Conservation (phyloP, 805 yeast species). For the Ogataea wickerhamii region DNA sequence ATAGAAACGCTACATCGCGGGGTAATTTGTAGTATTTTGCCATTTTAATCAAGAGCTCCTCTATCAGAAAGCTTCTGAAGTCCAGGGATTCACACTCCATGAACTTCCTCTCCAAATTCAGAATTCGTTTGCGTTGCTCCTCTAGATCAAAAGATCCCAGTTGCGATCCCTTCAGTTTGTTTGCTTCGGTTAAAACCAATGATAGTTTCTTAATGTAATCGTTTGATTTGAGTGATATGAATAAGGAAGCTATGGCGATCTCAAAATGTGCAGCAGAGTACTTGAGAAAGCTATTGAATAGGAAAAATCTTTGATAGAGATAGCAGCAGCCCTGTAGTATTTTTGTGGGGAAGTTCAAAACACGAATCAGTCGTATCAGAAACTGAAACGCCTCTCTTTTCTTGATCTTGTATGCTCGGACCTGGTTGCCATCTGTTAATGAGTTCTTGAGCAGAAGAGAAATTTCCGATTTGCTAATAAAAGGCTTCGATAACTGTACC, state of each 20-base stretch:
- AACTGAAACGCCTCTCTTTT: conserved; percentile 46
- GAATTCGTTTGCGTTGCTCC: conserved; percentile 50
- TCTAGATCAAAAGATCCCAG: conserved; percentile 38
- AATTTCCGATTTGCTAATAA: conserved; percentile 28
- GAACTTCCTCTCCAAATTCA: conserved; percentile 64
- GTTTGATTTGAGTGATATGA: conserved; percentile 73
- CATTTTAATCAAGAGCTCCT: conserved; percentile 60
- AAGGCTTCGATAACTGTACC: conserved; percentile 36
- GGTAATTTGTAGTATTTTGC: conserved; percentile 47
- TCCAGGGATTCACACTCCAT: conserved; percentile 79
- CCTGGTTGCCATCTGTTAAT: conserved; percentile 17
- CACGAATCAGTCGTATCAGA: conserved; percentile 48
- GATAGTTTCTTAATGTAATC: conserved; percentile 77
- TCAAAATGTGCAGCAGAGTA: conserved; percentile 45
- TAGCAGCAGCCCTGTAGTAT: conserved; percentile 69
- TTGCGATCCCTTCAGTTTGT: conserved; percentile 33
- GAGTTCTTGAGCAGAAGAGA: conserved; percentile 18
- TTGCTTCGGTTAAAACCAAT: conserved; percentile 54
- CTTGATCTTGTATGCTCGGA: conserved; percentile 20
- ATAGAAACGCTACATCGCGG: conserved; percentile 47
- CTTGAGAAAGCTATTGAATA: conserved; percentile 59
- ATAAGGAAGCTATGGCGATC: conserved; percentile 65
- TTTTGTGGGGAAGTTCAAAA: conserved; percentile 63
- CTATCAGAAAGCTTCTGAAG: conserved; percentile 65
- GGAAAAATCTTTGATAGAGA: conserved; percentile 65